A percentile compares a stretch with the other conserved stretches of the same genome.
Evolutionary conservation across 352 stramenopile species (phyloP).

Genomic region (Pythium aphanidermatum): DNA sequence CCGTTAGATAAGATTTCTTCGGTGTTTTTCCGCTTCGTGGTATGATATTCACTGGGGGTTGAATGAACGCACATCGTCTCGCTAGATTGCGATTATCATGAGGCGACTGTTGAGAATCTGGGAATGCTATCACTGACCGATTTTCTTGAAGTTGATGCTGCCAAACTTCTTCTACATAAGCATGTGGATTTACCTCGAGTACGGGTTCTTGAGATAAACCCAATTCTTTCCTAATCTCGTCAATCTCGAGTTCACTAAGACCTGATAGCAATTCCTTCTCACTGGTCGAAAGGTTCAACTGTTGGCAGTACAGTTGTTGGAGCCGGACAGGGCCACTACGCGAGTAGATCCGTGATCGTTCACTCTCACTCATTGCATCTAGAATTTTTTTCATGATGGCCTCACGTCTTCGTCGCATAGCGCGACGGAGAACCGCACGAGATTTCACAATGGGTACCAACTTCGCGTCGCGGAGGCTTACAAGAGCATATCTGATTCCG

Average conservation of each 20-base stretch:
- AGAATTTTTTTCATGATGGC: constrained; percentile 34
- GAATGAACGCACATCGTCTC: neutral
- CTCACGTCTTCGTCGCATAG: constrained; percentile 45
- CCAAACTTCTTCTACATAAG: constrained; percentile 20
- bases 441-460: constrained; percentile 39
- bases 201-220: constrained; percentile 10
- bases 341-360: constrained; percentile 51
- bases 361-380: constrained; percentile 43
- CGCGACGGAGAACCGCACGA: constrained; percentile 32
- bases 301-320: constrained; percentile 27
- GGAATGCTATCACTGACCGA: neutral
- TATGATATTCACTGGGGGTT: neutral
- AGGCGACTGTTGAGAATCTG: too few species aligned
- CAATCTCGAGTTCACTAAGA: constrained; percentile 36
- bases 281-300: constrained; percentile 35
- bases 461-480: constrained; percentile 33
- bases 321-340: constrained; percentile 39
- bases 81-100: too few species aligned
- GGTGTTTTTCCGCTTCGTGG: constrained; percentile 6
- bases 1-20: constrained; percentile 30
- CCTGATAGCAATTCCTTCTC: too few species aligned
- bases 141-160: constrained; percentile 11
- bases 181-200: constrained; percentile 2
- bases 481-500: constrained; percentile 27
- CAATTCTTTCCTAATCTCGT: constrained; percentile 23